Evolutionary conservation across 176 grass and related monocot genomes (phyloP).

Genomic region (Paspalum notatum): DNA sequence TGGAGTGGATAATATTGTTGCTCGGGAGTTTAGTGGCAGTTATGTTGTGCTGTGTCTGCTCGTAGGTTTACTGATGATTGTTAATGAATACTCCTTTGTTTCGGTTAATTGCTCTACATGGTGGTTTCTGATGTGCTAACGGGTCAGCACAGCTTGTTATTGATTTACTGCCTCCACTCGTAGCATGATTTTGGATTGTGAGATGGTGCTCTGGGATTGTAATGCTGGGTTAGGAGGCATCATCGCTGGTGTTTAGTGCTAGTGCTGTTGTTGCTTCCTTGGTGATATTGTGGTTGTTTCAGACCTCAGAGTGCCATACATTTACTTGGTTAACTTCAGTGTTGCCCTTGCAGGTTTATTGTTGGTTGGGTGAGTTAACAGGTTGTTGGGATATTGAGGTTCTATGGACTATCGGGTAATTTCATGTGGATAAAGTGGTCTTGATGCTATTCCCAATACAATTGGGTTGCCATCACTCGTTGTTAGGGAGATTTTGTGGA

Average conservation of each 20-base stretch:
- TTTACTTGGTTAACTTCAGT: not conserved
- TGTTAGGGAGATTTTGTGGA: not conserved
- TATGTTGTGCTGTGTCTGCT: not conserved
- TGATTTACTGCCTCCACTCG: not conserved
- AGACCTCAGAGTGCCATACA: not conserved
- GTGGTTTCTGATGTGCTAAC: conserved; percentile 4
- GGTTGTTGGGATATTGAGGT: not conserved
- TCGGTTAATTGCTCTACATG: not conserved
- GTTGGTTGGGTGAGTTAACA: not conserved
- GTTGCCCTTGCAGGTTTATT: not conserved
- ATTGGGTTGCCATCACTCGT: not conserved
- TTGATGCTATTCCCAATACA: conserved; percentile 13
- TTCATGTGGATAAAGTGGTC: not conserved
- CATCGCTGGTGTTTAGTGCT: not conserved
- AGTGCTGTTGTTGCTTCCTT: not conserved
- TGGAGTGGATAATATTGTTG: not conserved
- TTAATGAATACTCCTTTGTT: conserved; percentile 18
- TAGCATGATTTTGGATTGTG: not conserved
- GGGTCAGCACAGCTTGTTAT: not conserved
- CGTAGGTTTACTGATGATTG: not conserved
- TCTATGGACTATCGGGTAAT: not conserved
- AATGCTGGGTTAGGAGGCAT: conserved; percentile 13
- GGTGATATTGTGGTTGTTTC: not conserved
- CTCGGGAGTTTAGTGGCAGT: not conserved
- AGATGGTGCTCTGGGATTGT: conserved; percentile 5